Evolutionary conservation across 169 alveolate genomes (phyloP), one percentile per base, ranked within the genome.

Genomic region (Theileria equi): DNA sequence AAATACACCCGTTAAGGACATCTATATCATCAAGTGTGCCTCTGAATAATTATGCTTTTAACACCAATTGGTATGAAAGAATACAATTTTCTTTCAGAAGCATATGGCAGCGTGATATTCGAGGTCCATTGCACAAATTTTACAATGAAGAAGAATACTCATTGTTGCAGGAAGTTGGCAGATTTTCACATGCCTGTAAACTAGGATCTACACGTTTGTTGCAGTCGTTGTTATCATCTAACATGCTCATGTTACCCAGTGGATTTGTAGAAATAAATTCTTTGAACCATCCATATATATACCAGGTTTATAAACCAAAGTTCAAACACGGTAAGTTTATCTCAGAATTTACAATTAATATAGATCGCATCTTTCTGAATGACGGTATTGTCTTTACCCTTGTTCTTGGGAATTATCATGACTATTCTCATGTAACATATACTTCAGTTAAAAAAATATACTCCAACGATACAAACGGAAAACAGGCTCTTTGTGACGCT

Each of bases 391-490:
- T 74, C 0, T 74, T 59, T 52, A 74, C 84, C 10, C 47, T 74
- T 3, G 79, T 74, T 0, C 11, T 74, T 13, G 84, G 80, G 26
- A 28, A 35, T n/a, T 1, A 8, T 11, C n/a, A 10, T 11, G 21
- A 34, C 5, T 48, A 29, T 31, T 17, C 44, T 29, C 41, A 29
- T 4, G 38, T 80, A 13, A 25, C 55, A 19, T 80, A 76, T 53
- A 85, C 83, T 11, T 57, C 57, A 38, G 85, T 85, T 41, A 76
- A 85, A 55, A 85, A 85, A 50, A 44, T 80, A 58, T 85, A 85
- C 47, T 81, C 87, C 21, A 85, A 85, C 59, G 91, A 85, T 68
- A 55, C 67, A 6, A 85, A 85, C 70, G 91, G 91, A 11, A 85
- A 76, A 54, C 87, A 74, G 26, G 89, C 79, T 11, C 43, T 85